Percentiles rank a stretch among this genome's conserved stretches.
Evolutionary conservation across 345 rosid species (phyloP).

Genomic region (Eucalyptus cladocalyx): DNA sequence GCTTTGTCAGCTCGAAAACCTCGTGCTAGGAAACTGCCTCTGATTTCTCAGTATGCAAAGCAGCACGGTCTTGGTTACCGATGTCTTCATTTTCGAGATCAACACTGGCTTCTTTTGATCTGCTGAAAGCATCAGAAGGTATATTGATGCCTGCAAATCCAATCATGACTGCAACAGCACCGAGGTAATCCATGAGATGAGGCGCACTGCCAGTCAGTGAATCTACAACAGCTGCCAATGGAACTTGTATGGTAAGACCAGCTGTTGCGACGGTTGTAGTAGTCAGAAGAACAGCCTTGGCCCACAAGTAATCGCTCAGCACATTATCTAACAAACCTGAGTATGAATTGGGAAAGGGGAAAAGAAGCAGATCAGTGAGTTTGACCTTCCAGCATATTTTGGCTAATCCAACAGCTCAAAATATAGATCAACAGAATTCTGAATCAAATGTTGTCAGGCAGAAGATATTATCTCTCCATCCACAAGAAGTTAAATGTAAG

Average conservation of each 20-base stretch:
- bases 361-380: not conserved
- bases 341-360: not conserved
- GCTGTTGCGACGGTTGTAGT: conserved; percentile 93
- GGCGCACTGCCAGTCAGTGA: conserved; percentile 62
- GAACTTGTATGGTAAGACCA: conserved; percentile 92
- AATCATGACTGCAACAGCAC: conserved; percentile 79
- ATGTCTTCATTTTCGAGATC: conserved; percentile 24
- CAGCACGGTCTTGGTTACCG: not conserved
- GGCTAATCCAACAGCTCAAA: not conserved
- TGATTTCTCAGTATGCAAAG: not conserved
- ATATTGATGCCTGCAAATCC: conserved; percentile 88
- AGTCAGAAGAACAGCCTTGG: conserved; percentile 84
- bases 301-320: conserved; percentile 91
- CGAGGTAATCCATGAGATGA: conserved; percentile 55
- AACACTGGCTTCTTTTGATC: conserved; percentile 23
- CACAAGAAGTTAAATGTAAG: not conserved
- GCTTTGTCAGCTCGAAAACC: not conserved
- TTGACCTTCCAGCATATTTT: not conserved
- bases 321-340: conserved; percentile 88
- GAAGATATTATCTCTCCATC: not conserved
- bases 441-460: not conserved
- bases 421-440: not conserved
- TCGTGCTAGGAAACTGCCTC: conserved; percentile 2
- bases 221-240: conserved; percentile 86
- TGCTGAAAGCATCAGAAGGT: conserved; percentile 38